These are phyloP conservation scores for Raffaelea ambrosiae DNA, from an alignment of 2,329 filamentous ascomycete species.

Conservation along the genomic window DNA sequence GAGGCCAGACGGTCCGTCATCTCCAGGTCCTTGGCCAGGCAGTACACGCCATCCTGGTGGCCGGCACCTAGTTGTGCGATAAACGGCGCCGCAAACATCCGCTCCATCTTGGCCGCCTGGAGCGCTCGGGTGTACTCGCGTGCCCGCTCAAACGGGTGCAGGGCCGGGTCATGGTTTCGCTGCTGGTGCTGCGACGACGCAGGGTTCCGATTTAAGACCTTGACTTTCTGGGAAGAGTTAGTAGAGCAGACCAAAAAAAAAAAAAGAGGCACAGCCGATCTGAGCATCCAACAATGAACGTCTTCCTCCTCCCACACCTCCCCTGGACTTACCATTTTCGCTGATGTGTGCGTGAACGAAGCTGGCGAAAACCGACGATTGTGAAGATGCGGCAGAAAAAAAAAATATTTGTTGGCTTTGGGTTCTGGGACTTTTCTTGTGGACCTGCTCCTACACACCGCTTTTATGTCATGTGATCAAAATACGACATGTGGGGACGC, in stretches of 20 bases:
- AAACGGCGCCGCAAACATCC: constrained; percentile 68
- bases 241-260: background rate
- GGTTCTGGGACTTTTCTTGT: no score
- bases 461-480: no score
- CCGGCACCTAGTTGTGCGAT: constrained; percentile 79
- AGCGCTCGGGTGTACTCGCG: constrained; percentile 66
- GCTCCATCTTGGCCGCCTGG: constrained; percentile 83
- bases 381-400: no score
- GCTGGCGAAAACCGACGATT: no score
- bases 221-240: constrained; percentile 12
- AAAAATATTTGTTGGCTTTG: no score
- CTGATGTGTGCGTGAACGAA: no score
- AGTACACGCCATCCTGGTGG: constrained; percentile 86
- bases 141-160: constrained; percentile 86
- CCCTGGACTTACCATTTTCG: background rate
- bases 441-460: no score
- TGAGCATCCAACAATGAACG: no score
- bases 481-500: no score
- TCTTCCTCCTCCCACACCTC: no score
- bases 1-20: constrained; percentile 69
- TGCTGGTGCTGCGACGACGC: constrained; percentile 13
- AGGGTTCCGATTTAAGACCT: constrained; percentile 12
- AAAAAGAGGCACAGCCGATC: background rate
- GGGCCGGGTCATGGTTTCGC: constrained; percentile 53
- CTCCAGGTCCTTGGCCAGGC: constrained; percentile 70